Evolutionary conservation across 2,329 filamentous ascomycete species (phyloP).

Genomic region (Hymenoscyphus fraxineus): DNA sequence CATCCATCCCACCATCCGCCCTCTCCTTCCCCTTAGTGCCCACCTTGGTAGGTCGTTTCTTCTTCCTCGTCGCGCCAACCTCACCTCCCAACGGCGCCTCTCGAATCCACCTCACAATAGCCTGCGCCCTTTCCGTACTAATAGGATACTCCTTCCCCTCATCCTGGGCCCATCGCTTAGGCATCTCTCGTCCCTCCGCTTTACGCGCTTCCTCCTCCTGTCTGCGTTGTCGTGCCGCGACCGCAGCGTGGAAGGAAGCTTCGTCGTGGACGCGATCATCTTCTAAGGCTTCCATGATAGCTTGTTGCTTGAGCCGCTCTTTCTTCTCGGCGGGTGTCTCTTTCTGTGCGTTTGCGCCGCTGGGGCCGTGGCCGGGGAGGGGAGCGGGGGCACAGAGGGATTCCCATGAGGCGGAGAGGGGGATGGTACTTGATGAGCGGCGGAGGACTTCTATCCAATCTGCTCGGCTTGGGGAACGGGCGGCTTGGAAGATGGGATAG

Average conservation of each 20-base stretch:
- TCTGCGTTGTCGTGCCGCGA: constrained; percentile 56
- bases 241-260: constrained; percentile 59
- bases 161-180: constrained; percentile 60
- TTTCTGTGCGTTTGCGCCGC: constrained; percentile 35
- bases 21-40: constrained; percentile 22
- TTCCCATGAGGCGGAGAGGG: constrained; percentile 64
- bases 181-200: constrained; percentile 29
- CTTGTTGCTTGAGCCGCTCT: constrained; percentile 59
- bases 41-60: constrained; percentile 35
- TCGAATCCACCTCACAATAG: constrained; percentile 66
- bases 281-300: constrained; percentile 62
- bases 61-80: constrained; percentile 36
- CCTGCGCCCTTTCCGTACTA: constrained; percentile 64
- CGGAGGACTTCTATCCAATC: constrained; percentile 79
- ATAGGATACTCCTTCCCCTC: constrained; percentile 67
- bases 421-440: constrained; percentile 65
- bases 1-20: constrained; percentile 14
- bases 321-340: constrained; percentile 52
- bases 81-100: constrained; percentile 47
- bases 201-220: constrained; percentile 47
- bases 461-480: constrained; percentile 65
- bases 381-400: constrained; percentile 61
- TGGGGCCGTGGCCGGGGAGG: constrained; percentile 39
- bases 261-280: constrained; percentile 68
- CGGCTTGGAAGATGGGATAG: constrained; percentile 74